Percentiles rank a stretch among this genome's conserved stretches.
These are phyloP conservation scores for Mortierella sp. DNA, from an alignment of 371 early-diverging fungal species.

Conservation along the genomic window DNA sequence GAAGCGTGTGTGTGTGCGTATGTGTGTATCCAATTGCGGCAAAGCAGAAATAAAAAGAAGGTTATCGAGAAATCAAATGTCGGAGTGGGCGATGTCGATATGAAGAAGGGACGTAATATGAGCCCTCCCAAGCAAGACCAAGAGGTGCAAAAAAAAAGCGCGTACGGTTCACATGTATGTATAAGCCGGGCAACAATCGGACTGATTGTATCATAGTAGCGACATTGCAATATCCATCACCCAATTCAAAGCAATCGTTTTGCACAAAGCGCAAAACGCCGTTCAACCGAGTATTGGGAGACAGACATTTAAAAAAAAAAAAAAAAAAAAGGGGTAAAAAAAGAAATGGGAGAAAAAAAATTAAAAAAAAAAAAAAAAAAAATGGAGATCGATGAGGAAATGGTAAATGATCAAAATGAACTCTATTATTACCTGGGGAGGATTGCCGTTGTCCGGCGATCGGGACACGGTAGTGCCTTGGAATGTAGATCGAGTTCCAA, in stretches of 20 bases:
- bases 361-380: conserved; percentile 8
- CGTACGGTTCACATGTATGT: not conserved
- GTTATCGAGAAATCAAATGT: not conserved
- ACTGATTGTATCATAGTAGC: no score
- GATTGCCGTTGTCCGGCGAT: conserved; percentile 49
- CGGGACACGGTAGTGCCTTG: conserved; percentile 52
- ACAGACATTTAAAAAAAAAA: conserved; percentile 6
- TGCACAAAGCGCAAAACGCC: no score
- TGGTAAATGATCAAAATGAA: no score
- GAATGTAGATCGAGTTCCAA: conserved; percentile 56
- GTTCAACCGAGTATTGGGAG: not conserved
- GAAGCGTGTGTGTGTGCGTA: no score
- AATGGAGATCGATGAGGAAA: not conserved
- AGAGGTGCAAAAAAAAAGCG: not conserved
- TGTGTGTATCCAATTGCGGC: not conserved
- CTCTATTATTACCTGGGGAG: conserved; percentile 42
- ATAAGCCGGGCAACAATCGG: not conserved
- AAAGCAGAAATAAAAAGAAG: conserved; percentile 3
- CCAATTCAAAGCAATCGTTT: no score
- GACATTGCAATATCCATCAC: no score
- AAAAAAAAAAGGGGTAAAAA: conserved; percentile 8
- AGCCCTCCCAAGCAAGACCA: not conserved
- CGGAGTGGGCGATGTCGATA: conserved; percentile 1
- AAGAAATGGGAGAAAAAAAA: not conserved
- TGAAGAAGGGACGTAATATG: not conserved